Base-by-base conservation (phyloP, 176 grass and related monocot genomes). In the Aegilops bicornis region DNA sequence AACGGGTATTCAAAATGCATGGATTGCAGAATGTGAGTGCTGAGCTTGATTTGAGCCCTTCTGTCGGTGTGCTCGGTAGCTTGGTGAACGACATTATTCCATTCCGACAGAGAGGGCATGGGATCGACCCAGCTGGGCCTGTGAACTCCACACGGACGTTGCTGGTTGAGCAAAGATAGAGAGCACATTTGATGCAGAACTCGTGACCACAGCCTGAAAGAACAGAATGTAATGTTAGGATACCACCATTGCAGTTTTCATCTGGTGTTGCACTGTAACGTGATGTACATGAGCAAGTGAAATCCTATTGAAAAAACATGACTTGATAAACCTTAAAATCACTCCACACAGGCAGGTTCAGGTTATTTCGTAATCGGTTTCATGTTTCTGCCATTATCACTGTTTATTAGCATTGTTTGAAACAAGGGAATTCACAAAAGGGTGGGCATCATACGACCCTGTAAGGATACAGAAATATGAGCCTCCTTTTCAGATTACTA, bases 151-250 rank as follows among this genome's bases (percentile, higher is more conserved):
- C 86, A 67, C 71, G 89, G 67, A 89, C 86, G 47, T 84, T 96
- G 90, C 92, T 96, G 4, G 97, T 94, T 29, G 97, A 96, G 85
- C 94, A 96, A 79, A 99, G 94, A 83, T 91, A 96, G 27, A 99
- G 90, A 73, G 94, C 97, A 17, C 97, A 99, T 79, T 91, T 95
- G 63, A 96, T 91, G 80, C 97, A 99, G 58, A 99, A 90, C 79
- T 96, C 91, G 90, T 99, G 97, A 24, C 89, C 83, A 74, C 97
- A 99, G 58, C 92, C 97, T 99, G 87, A 58, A 95, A 86, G 59
- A 36, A 83, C 71, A 90, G 61, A 88, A 72, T 56, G 74, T 63
- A 54, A 42, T 56, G 40, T 91, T 22, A 84, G 20, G 47, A 81
- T 24, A 73, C 64, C 37, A 68, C 2, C 39, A 42, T 65, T 73